A percentile compares a stretch with the other conserved stretches of the same genome.
Evolutionary conservation across 2,329 filamentous ascomycete genomes (phyloP).

Genomic region (Stemphylium beticola): DNA sequence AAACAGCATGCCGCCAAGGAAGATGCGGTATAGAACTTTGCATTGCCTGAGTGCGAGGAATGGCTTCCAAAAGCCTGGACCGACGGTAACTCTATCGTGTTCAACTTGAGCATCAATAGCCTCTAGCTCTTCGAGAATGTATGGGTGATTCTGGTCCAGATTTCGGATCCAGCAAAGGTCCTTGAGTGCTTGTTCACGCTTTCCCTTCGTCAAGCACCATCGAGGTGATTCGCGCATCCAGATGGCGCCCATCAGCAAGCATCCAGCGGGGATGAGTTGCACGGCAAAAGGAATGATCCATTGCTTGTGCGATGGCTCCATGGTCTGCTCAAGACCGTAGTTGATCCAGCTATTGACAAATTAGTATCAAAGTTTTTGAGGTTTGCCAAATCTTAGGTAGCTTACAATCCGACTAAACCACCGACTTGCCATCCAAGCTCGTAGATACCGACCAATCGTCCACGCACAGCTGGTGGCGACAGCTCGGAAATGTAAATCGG

Average conservation of each 20-base stretch:
- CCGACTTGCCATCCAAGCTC: conserved; percentile 59
- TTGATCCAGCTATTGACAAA: conserved; percentile 43
- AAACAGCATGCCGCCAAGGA: conserved; percentile 77
- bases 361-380: conserved; percentile 51
- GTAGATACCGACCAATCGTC: conserved; percentile 60
- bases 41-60: conserved; percentile 43
- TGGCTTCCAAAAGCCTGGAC: conserved; percentile 73
- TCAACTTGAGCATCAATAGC: conserved; percentile 74
- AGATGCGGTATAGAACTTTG: conserved; percentile 72
- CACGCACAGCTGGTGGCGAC: conserved; percentile 64
- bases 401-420: conserved; percentile 35
- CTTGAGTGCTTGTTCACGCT: conserved; percentile 49
- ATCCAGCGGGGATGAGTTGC: conserved; percentile 69
- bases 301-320: conserved; percentile 52
- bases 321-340: conserved; percentile 54
- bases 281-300: conserved; percentile 63
- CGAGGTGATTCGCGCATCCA: conserved; percentile 54
- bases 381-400: conserved; percentile 28
- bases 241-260: conserved; percentile 57
- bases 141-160: conserved; percentile 63
- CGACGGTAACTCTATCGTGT: conserved; percentile 66
- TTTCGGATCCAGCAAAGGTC: conserved; percentile 69
- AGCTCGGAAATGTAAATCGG: conserved; percentile 67
- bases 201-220: conserved; percentile 53
- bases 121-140: conserved; percentile 75